Evolutionary conservation across 495 filamentous ascomycete species (phyloP), one percentile per base, ranked within the genome.

Genomic region (Acidomyces sp.): DNA sequence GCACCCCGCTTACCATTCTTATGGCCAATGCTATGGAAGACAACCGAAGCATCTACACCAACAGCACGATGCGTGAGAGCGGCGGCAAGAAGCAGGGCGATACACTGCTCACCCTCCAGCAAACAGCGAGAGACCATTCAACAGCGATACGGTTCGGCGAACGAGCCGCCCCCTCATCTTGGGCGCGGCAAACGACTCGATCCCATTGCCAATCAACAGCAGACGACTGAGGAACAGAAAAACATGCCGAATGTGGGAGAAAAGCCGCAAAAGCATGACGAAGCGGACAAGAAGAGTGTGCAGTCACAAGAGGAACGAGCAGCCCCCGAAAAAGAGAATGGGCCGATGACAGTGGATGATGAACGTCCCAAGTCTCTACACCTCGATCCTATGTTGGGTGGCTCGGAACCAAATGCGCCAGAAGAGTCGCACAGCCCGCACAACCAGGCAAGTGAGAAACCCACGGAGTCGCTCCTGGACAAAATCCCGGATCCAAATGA

Each of bases 401-500:
- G 24, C 6, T 11, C 11, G n/a, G 38, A 37, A 12, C 16, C 35
- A 10, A 9, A 7, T 6, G 28, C 34, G 15, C 18, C 22, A 18
- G 33, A 21, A 16, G 20, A 13, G 13, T 27, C 34, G 44, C 34
- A 36, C 18, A 28, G 18, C 57, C 27, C 52, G 26, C 41, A 26
- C 11, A 6, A 41, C 17, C n/a, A 27, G 12, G 3, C 31, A 3
- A 41, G 43, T 19, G 53, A 55, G 25, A 74, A 71, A 16, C 74
- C 77, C 0, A 67, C 82, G 40, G 77, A 82, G 26, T 73, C 72
- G 11, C 71, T 85, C 11, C 65, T 82, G 0, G 71, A 77, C 34
- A 75, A 70, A 63, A 64, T 68, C 3, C 62, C 68, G 1, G 39
- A 18, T 43, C 21, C 5, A 49, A 34, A 54, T 68, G 46, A 56